Evolutionary conservation across 495 filamentous ascomycete genomes (phyloP).

Genomic region (Choiromyces venosus): DNA sequence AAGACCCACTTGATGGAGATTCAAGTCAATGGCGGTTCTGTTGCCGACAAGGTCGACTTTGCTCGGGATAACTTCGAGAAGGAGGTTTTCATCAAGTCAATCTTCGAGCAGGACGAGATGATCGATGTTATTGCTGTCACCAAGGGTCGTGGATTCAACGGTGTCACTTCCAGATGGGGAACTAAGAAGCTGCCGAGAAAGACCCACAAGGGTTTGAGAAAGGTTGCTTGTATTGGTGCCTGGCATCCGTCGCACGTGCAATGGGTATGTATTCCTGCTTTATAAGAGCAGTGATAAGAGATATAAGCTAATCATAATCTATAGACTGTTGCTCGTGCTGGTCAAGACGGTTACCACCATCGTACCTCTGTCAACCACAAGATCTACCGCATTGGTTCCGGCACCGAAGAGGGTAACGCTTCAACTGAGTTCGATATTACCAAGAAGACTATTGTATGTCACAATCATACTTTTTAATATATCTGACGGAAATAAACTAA

Average conservation of each 20-base stretch:
- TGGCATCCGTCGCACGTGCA: constrained; percentile 99
- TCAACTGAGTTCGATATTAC: constrained; percentile 92
- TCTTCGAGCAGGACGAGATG: constrained; percentile 99
- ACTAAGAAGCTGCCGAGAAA: constrained; percentile 99
- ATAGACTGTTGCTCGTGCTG: constrained; percentile 92
- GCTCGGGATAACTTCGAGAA: constrained; percentile 95
- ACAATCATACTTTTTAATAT: neutral
- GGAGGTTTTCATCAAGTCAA: constrained; percentile 79
- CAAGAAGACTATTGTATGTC: constrained; percentile 99
- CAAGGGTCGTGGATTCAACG: constrained; percentile 97
- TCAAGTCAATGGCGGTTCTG: constrained; percentile 95
- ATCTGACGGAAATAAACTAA: constrained; percentile 37
- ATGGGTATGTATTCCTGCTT: constrained; percentile 52
- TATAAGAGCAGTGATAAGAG: neutral
- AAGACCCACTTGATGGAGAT: constrained; percentile 99
- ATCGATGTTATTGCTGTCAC: constrained; percentile 99
- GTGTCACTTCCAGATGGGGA: constrained; percentile 97
- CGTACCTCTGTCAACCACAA: constrained; percentile 99
- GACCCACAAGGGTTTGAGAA: constrained; percentile 99
- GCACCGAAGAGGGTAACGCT: constrained; percentile 77
- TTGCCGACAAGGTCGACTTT: constrained; percentile 94
- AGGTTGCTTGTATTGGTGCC: constrained; percentile 99
- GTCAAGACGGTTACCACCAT: constrained; percentile 99
- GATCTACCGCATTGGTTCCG: constrained; percentile 97
- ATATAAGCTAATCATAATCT: neutral